phyloP scores from a whole-genome alignment of 2,329 filamentous ascomycete species.

The Dryadomyces sulphureus region DNA sequence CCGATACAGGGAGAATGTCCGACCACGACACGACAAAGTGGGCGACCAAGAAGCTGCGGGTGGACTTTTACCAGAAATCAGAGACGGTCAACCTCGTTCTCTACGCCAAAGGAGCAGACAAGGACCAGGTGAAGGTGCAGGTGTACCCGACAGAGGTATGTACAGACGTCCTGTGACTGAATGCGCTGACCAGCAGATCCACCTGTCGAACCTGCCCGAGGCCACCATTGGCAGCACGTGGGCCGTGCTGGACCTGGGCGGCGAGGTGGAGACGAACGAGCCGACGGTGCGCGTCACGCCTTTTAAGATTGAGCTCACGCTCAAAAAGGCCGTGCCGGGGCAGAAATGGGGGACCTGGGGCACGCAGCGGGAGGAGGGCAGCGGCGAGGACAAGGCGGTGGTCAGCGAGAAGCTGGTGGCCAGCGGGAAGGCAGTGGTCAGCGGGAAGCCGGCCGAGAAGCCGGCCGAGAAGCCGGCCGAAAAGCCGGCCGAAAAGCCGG shows the following conservation, averaged over 20 bases:
- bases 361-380: slow-evolving; percentile 8
- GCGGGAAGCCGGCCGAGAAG: no score
- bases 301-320: slow-evolving; percentile 20
- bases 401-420: no score
- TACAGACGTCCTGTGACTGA: no score
- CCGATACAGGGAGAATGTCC: background rate
- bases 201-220: slow-evolving; percentile 8
- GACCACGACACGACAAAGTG: background rate
- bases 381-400: slow-evolving; percentile 1
- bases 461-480: background rate
- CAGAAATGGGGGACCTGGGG: slow-evolving; percentile 19
- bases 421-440: no score
- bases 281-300: slow-evolving; percentile 15
- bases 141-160: slow-evolving; percentile 9
- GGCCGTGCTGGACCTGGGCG: slow-evolving; percentile 14
- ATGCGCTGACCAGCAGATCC: slow-evolving; percentile 1
- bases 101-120: slow-evolving; percentile 24
- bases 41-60: slow-evolving; percentile 20
- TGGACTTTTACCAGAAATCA: slow-evolving; percentile 27
- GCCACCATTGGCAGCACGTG: slow-evolving; percentile 9
- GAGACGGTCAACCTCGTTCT: slow-evolving; percentile 21
- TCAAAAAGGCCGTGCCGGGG: slow-evolving; percentile 15
- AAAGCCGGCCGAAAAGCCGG: background rate
- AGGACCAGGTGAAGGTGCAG: slow-evolving; percentile 8
- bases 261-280: slow-evolving; percentile 12